Evolutionary conservation across 83 land plant species (phyloP).

Genomic region (Diphasiastrum complanatum): DNA sequence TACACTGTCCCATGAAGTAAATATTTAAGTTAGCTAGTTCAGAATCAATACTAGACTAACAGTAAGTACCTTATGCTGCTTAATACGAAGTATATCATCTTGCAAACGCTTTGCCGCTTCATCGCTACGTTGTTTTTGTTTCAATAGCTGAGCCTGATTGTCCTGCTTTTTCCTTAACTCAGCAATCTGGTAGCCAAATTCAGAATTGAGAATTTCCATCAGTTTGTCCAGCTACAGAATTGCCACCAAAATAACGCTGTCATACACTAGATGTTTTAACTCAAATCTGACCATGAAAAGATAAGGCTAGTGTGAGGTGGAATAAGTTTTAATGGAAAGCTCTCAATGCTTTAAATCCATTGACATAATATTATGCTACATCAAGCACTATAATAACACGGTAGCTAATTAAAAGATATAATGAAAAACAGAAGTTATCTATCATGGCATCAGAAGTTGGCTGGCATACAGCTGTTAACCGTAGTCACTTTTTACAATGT

Average conservation of each 20-base stretch:
- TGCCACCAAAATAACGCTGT: too few species aligned
- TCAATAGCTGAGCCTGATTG: slow-evolving; percentile 77
- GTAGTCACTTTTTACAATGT: too few species aligned
- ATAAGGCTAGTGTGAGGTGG: too few species aligned
- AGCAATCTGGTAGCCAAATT: slow-evolving; percentile 50
- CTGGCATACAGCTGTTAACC: too few species aligned
- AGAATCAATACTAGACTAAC: not conserved
- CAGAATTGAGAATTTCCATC: not conserved
- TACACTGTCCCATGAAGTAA: too few species aligned
- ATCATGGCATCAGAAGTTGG: too few species aligned
- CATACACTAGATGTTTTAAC: too few species aligned
- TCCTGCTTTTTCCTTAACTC: slow-evolving; percentile 95
- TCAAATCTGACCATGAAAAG: too few species aligned
- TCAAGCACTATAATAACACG: too few species aligned
- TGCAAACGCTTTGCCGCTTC: slow-evolving; percentile 89
- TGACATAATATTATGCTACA: too few species aligned
- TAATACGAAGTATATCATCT: slow-evolving; percentile 93
- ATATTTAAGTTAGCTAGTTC: not conserved
- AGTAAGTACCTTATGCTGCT: slow-evolving; percentile 67
- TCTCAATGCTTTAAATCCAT: not conserved
- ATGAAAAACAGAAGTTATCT: too few species aligned
- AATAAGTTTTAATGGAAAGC: not conserved
- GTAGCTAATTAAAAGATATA: too few species aligned
- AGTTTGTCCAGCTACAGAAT: not conserved
- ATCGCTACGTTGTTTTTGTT: slow-evolving; percentile 92